Evolutionary conservation across 768 basidiomycete species (phyloP), one percentile per base, ranked within the genome.

Genomic region (Leccinum variicolor): DNA sequence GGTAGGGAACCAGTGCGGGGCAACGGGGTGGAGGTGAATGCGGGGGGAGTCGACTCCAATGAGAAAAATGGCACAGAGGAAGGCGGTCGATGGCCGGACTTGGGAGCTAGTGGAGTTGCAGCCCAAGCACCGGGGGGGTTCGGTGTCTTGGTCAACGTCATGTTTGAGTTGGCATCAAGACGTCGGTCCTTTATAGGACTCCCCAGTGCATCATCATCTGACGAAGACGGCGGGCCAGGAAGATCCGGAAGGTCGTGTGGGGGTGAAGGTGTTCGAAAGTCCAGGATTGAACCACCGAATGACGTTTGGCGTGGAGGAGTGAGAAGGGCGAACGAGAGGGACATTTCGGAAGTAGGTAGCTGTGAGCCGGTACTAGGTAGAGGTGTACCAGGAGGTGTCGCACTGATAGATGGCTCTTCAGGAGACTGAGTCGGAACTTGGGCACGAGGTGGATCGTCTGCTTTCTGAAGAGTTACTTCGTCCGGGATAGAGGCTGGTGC

Each of bases 191-290:
- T 71, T 55, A 50, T 56, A 17, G 63, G 70, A 53, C 51, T 34
- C 60, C 72, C 59, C 57, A 71, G 52, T 54, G 69, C 77, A 45
- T 84, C 81, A 33, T 81, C 82, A 14, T 79, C 79, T 3, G 73
- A 73, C 10, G 81, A 81, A n/a, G 79, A 80, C 3, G 87, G 85
- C 3, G 84, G 85, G 17, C 72, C 84, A 13, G 87, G 87, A 50
- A 90, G 81, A 7, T 86, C 86, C 10, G 87, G 85, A 57, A 87
- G 76, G 47, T 76, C 80, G 43, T 74, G 75, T 1, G 85, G 83
- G 29, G 88, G 85, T 1, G 87, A 83, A 9, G 85, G 87, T 0
- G 84, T 87, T 62, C 78, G 73, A 62, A 84, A 84, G 53, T 83
- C 81, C 14, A 76, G 59, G 57, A 75, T 79, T 10, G 80, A 75